Evolutionary conservation across 495 filamentous ascomycete species (phyloP), one percentile per base, ranked within the genome.

Genomic region (Daldinia childiae): DNA sequence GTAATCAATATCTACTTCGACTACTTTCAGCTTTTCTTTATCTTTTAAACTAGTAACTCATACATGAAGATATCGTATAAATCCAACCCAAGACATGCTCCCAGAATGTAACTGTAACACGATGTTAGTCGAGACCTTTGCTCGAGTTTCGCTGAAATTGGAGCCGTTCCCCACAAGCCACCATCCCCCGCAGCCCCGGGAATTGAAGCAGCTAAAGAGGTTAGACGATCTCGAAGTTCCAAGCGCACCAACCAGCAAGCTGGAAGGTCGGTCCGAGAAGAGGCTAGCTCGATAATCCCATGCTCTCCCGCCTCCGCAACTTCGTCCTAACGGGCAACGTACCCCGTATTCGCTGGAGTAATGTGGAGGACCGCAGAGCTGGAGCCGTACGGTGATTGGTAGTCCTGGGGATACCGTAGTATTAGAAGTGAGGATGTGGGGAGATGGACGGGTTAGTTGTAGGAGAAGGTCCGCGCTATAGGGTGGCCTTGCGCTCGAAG

Each of bases 221-320:
- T 17, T 57, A 32, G 30, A 57, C 54, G 54, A 57, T 68, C 69
- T 68, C 48, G 38, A 54, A 17, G 41, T 12, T 63, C 30, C 2
- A 73, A 62, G 70, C 70, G 70, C 70, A 29, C 70, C 61, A 73
- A 73, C 62, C 56, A 66, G 12, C 8, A 38, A 32, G n/a, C 70
- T 66, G 11, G 65, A 58, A 65, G 38, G 32, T 69, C 57, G 65
- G 70, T 43, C 65, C 70, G 70, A 73, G 36, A 34, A 69, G 34
- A 11, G 45, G 34, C 27, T 68, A 64, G 64, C 54, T 55, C 19
- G 30, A 7, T 32, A 58, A 45, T 39, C 26, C 54, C 29, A 64
- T 54, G 24, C 27, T 57, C 51, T 50, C 50, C 58, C 54, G 55
- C 54, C 69, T 73, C 64, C 60, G 70, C 70, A 64, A 29, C 58